Evolutionary conservation across 2,329 filamentous ascomycete species (phyloP).

Genomic region (Lomentospora prolificans): DNA sequence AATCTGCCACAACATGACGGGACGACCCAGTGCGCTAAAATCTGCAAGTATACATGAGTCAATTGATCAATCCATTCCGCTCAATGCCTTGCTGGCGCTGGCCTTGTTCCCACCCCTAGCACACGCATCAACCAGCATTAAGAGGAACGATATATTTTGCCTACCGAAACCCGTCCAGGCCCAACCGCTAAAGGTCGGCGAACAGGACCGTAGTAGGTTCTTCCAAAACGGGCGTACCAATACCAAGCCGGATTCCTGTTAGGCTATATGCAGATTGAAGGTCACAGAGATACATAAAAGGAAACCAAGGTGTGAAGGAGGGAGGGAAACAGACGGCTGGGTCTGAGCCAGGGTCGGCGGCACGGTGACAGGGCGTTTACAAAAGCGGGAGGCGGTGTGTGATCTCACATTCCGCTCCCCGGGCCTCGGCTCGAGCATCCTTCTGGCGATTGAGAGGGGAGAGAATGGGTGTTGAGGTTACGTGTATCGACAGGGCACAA

Average conservation of each 20-base stretch:
- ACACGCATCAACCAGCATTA: no score
- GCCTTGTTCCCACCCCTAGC: no score
- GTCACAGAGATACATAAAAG: not conserved
- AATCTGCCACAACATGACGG: not conserved
- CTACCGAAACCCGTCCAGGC: no score
- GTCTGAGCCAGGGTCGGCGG: not conserved
- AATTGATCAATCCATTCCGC: not conserved
- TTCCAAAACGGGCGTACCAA: not conserved
- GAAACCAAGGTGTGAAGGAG: no score
- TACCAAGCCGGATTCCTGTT: not conserved
- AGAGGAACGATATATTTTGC: no score
- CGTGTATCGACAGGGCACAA: not conserved
- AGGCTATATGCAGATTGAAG: not conserved
- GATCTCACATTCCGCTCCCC: not conserved
- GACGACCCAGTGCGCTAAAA: not conserved
- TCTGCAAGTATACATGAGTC: not conserved
- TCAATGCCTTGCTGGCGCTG: not conserved
- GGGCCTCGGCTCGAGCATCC: conserved; percentile 6
- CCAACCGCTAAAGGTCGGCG: no score
- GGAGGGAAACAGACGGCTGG: not conserved
- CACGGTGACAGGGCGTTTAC: no score
- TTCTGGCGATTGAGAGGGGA: not conserved
- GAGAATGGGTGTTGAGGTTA: no score
- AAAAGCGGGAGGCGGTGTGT: not conserved
- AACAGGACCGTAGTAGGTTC: not conserved